Conservation (phyloP, 176 grass and related monocot species). For the Triticum aestivum region DNA sequence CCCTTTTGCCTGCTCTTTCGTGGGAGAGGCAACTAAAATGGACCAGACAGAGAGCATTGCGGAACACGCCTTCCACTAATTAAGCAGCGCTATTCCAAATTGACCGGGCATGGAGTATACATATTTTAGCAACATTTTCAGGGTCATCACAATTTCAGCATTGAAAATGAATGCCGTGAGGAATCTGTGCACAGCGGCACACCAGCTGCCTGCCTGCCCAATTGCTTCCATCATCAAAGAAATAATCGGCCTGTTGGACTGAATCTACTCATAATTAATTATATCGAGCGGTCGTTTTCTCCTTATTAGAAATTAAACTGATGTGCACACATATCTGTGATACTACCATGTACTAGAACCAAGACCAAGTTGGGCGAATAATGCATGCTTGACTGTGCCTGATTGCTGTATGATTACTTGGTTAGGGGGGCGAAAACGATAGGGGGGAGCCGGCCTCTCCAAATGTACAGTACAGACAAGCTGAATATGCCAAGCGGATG, state of each 20-base stretch:
- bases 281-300: neutral
- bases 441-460: neutral
- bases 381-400: neutral
- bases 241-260: neutral
- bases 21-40: neutral
- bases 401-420: constrained; percentile 25
- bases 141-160: neutral
- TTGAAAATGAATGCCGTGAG: neutral
- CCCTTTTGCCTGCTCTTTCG: neutral
- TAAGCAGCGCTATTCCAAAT: neutral
- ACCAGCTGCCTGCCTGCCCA: neutral
- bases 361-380: constrained; percentile 8
- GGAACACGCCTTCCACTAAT: neutral
- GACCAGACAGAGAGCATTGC: neutral
- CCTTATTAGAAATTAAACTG: neutral
- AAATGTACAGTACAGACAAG: neutral
- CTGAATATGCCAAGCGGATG: neutral
- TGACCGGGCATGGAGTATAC: neutral
- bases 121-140: no score
- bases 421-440: neutral
- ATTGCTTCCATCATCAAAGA: neutral
- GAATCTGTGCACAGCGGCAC: neutral
- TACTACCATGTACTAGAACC: neutral
- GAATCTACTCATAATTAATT: neutral
- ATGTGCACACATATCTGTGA: neutral